Percentiles rank a stretch among this genome's conserved stretches.
Evolutionary conservation across 2,329 filamentous ascomycete species (phyloP).

Genomic region (Aspergillus sp.): DNA sequence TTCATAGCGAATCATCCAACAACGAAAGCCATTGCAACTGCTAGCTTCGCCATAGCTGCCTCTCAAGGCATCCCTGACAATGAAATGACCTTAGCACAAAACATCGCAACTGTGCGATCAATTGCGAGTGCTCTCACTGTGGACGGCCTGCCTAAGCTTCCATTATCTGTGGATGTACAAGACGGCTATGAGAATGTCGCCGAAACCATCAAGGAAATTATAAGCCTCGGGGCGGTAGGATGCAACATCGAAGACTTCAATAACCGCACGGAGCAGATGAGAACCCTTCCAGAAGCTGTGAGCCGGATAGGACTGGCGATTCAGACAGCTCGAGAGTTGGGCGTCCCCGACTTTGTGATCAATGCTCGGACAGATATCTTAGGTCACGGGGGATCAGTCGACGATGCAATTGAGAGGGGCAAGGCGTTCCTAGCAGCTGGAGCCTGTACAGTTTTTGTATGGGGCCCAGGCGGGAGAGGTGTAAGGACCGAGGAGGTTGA

Average conservation of each 20-base stretch:
- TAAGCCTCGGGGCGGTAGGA: conserved; percentile 60
- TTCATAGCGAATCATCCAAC: conserved; percentile 44
- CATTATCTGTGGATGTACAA: conserved; percentile 62
- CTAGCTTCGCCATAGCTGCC: conserved; percentile 57
- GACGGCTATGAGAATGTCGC: conserved; percentile 60
- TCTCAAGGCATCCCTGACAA: conserved; percentile 52
- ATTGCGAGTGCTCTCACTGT: conserved; percentile 50
- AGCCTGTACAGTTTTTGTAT: conserved; percentile 64
- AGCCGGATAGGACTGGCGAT: conserved; percentile 47
- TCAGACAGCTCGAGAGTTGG: conserved; percentile 45
- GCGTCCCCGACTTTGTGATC: conserved; percentile 60
- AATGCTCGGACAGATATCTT: conserved; percentile 63
- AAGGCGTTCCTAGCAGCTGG: conserved; percentile 63
- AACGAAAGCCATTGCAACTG: conserved; percentile 54
- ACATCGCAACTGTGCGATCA: conserved; percentile 53
- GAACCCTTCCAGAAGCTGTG: conserved; percentile 53
- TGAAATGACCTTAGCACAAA: conserved; percentile 56
- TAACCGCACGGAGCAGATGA: conserved; percentile 42
- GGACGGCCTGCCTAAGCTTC: conserved; percentile 40
- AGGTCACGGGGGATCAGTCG: conserved; percentile 41
- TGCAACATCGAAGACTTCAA: conserved; percentile 64
- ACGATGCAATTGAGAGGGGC: conserved; percentile 59
- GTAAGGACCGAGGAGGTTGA: conserved; percentile 54
- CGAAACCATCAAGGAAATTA: conserved; percentile 47
- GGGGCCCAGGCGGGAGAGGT: conserved; percentile 52